Evolutionary conservation across 805 yeast genomes (phyloP).

Genomic region (Spathaspora sp.): DNA sequence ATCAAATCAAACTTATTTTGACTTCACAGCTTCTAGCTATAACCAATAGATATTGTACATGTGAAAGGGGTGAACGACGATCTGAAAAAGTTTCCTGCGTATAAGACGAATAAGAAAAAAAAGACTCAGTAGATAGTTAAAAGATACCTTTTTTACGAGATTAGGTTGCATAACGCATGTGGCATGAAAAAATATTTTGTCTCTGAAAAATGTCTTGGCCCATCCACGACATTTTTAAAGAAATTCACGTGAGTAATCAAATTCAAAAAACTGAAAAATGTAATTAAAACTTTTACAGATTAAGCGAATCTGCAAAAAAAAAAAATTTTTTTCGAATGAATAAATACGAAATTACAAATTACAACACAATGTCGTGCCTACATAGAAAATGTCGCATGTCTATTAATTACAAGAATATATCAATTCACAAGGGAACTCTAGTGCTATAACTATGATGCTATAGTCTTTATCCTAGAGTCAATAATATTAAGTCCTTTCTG

Average conservation of each 20-base stretch:
- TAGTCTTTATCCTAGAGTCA: background rate
- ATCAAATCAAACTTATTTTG: too few species aligned
- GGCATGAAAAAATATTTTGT: background rate
- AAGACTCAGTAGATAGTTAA: background rate
- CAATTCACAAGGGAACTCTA: background rate
- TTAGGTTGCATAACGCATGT: background rate
- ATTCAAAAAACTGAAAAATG: background rate
- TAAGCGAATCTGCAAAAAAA: background rate
- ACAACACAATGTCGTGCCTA: background rate
- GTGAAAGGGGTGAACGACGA: background rate
- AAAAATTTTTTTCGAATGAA: background rate
- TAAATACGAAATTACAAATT: background rate
- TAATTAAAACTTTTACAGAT: background rate
- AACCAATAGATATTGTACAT: too few species aligned
- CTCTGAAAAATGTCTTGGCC: background rate
- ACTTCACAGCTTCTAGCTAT: too few species aligned
- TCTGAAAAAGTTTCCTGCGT: background rate
- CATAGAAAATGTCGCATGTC: background rate
- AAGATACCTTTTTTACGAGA: background rate
- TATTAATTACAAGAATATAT: background rate
- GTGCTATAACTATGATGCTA: too few species aligned
- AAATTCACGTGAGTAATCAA: conserved; percentile 2
- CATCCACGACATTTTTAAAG: background rate
- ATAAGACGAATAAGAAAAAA: background rate
- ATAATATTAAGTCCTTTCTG: background rate